Percentiles rank a stretch among this genome's conserved stretches.
These are phyloP conservation scores for Striga hermonthica DNA, from an alignment of 305 asterid species.

Conservation along the genomic window DNA sequence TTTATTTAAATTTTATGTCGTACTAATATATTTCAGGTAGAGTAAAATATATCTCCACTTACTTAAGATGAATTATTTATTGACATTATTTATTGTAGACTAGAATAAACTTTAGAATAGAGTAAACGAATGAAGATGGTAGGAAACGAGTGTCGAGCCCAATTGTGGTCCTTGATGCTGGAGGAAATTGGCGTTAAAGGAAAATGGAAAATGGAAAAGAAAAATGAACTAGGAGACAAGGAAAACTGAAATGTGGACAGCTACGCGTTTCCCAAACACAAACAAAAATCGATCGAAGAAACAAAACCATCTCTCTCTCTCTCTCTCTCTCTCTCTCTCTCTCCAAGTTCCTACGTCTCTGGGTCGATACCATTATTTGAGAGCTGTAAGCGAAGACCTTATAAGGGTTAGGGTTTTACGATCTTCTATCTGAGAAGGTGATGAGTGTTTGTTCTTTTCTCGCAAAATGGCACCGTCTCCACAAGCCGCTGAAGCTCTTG, in stretches of 20 bases:
- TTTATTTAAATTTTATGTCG: too few species aligned
- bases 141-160: neutral
- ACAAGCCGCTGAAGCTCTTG: constrained; percentile 53
- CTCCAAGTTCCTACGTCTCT: constrained; percentile 29
- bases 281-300: constrained; percentile 15
- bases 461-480: constrained; percentile 52
- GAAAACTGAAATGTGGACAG: constrained; percentile 35
- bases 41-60: too few species aligned
- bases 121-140: too few species aligned
- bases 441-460: constrained; percentile 65
- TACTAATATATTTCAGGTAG: too few species aligned
- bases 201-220: neutral
- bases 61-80: too few species aligned
- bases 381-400: constrained; percentile 29
- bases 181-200: neutral
- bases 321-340: constrained; percentile 32
- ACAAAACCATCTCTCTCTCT: constrained; percentile 32
- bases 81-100: too few species aligned
- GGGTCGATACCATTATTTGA: constrained; percentile 27
- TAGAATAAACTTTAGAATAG: too few species aligned
- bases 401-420: constrained; percentile 32
- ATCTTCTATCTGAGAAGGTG: constrained; percentile 23
- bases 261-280: constrained; percentile 56
- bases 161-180: neutral
- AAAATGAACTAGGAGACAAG: constrained; percentile 4